Evolutionary conservation across 345 rosid species (phyloP).

Genomic region (Zanthoxylum bungeanum): DNA sequence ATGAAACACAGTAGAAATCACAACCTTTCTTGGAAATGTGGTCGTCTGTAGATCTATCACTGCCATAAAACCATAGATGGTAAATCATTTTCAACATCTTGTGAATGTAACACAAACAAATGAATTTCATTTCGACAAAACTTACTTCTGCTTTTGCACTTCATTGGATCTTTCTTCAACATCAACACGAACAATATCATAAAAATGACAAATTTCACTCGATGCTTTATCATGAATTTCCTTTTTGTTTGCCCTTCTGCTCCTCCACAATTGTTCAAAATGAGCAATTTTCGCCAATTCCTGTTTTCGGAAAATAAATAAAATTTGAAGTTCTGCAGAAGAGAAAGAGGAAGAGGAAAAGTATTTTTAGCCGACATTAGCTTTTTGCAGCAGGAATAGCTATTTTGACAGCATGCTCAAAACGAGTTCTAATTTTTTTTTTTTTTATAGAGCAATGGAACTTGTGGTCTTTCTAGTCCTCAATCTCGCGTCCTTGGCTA

Average conservation of each 20-base stretch:
- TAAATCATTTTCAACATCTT: background rate
- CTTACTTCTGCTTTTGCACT: conserved; percentile 68
- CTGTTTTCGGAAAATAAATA: conserved; percentile 25
- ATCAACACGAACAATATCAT: too few relatives aligned
- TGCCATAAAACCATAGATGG: conserved; percentile 27
- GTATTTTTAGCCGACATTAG: background rate
- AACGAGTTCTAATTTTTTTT: background rate
- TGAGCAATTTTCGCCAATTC: conserved; percentile 59
- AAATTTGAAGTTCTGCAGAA: conserved; percentile 1
- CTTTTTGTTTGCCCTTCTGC: conserved; percentile 43
- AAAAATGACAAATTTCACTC: conserved; percentile 58
- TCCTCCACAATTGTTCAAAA: conserved; percentile 86
- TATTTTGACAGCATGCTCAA: too few relatives aligned
- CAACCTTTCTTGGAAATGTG: conserved; percentile 37
- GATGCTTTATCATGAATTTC: conserved; percentile 28
- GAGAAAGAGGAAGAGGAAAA: background rate
- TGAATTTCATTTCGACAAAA: conserved; percentile 16
- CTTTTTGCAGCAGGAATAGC: too few relatives aligned
- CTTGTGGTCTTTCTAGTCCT: too few relatives aligned
- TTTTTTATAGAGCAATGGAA: too few relatives aligned
- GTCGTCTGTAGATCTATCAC: conserved; percentile 49
- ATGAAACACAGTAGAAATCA: conserved; percentile 2
- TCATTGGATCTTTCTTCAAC: too few relatives aligned
- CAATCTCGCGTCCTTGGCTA: too few relatives aligned
- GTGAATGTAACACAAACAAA: conserved; percentile 4